A percentile compares a stretch with the other conserved stretches of the same genome.
phyloP scores from a whole-genome alignment of 2,329 filamentous ascomycete genomes.

The Fusarium pseudonygamai region DNA sequence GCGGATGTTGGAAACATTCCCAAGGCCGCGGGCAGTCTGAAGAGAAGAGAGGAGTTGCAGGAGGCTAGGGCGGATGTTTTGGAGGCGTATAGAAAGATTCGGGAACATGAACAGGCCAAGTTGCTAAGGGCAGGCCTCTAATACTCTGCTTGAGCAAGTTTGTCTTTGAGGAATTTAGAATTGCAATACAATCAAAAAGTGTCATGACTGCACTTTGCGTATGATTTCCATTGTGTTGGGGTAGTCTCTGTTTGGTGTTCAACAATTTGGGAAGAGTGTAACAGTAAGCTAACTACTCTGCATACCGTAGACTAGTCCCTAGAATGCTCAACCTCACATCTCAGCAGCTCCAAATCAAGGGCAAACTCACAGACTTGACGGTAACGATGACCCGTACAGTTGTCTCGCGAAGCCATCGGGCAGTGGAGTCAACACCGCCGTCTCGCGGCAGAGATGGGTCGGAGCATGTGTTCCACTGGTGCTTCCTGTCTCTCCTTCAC shows the following conservation, averaged over 20 bases:
- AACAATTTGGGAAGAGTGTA: not conserved
- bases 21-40: constrained; percentile 52
- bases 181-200: not conserved
- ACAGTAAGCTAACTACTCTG: not conserved
- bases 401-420: not conserved
- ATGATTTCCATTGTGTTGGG: not conserved
- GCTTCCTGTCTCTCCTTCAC: not conserved
- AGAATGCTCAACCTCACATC: not conserved
- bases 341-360: not conserved
- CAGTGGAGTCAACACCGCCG: not conserved
- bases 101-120: constrained; percentile 51
- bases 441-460: not conserved
- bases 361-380: not conserved
- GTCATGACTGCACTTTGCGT: not conserved
- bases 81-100: constrained; percentile 52
- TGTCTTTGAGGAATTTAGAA: not conserved
- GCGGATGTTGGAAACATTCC: constrained; percentile 51
- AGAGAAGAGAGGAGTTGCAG: constrained; percentile 53
- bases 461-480: not conserved
- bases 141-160: constrained; percentile 8
- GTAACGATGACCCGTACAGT: not conserved
- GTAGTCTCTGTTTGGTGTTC: not conserved
- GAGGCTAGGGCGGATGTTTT: constrained; percentile 48
- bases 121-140: constrained; percentile 25
- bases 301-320: too few species aligned